Percentiles rank a stretch among this genome's conserved stretches.
Conservation (phyloP, 2,329 filamentous ascomycete species). For the Hypoxylon sp. region DNA sequence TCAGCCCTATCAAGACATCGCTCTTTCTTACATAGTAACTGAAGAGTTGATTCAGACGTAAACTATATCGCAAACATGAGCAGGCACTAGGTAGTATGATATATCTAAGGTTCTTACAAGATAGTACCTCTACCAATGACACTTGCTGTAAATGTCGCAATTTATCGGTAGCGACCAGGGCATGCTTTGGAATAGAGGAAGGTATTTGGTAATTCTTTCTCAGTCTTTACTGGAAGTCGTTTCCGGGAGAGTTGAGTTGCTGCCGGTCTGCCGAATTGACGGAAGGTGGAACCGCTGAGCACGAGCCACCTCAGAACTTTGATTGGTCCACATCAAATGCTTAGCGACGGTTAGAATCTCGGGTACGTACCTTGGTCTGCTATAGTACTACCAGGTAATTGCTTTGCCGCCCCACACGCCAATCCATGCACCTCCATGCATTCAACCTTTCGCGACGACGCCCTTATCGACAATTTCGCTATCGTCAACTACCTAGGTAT, state of each 20-base stretch:
- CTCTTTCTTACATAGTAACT: no score
- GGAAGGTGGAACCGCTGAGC: conserved; percentile 9
- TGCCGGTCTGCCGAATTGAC: conserved; percentile 12
- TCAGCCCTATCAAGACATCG: no score
- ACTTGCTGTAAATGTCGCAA: not conserved
- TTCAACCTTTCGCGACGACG: conserved; percentile 22
- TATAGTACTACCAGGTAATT: not conserved
- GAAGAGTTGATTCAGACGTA: not conserved
- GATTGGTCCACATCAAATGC: not conserved
- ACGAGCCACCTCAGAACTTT: conserved; percentile 8
- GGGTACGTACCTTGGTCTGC: conserved; percentile 7
- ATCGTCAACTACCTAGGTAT: not conserved
- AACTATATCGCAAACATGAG: not conserved
- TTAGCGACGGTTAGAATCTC: not conserved
- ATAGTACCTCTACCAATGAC: conserved; percentile 14
- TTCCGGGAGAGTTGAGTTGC: conserved; percentile 12
- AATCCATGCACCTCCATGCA: conserved; percentile 7
- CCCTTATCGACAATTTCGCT: conserved; percentile 13
- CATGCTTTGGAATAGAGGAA: conserved; percentile 7
- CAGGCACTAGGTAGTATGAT: no score
- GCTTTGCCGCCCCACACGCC: not conserved
- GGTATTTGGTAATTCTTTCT: conserved; percentile 14
- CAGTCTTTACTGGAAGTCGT: not conserved
- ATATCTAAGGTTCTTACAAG: no score
- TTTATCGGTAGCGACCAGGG: not conserved